Evolutionary conservation across 2,329 filamentous ascomycete genomes (phyloP).

Genomic region (Pseudopyrenochaeta lycopersici): DNA sequence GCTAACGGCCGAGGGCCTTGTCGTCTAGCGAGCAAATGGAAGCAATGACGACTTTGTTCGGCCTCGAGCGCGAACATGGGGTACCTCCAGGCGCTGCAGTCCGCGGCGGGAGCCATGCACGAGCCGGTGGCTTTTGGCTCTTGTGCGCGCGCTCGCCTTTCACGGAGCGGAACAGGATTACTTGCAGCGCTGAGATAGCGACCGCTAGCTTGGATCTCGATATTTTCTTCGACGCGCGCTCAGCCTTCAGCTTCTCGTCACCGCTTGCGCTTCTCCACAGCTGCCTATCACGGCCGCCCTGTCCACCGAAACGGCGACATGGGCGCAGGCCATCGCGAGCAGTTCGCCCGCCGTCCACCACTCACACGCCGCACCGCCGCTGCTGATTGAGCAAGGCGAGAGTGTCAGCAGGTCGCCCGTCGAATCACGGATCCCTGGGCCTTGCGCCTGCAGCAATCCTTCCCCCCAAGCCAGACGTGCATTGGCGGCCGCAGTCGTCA

Average conservation of each 20-base stretch:
- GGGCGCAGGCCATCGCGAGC: conserved; percentile 23
- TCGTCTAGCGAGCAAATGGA: conserved; percentile 28
- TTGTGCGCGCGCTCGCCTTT: not conserved
- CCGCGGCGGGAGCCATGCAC: conserved; percentile 12
- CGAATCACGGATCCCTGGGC: conserved; percentile 38
- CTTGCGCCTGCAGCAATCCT: conserved; percentile 32
- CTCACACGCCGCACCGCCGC: conserved; percentile 25
- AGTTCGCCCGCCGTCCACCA: conserved; percentile 27
- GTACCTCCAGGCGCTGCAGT: conserved; percentile 23
- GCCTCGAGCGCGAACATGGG: not conserved
- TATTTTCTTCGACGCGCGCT: too few relatives aligned
- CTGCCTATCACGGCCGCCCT: conserved; percentile 32
- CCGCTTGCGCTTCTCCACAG: conserved; percentile 10
- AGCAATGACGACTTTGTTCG: conserved; percentile 20
- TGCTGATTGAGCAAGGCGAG: conserved; percentile 45
- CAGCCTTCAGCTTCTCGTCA: conserved; percentile 1
- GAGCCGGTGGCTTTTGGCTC: conserved; percentile 21
- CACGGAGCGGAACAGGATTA: conserved; percentile 23
- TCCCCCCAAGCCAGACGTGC: conserved; percentile 38
- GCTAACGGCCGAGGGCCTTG: conserved; percentile 11
- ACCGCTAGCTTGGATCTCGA: conserved; percentile 34
- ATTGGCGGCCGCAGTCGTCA: conserved; percentile 48
- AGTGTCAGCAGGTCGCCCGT: conserved; percentile 42
- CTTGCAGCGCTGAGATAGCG: conserved; percentile 39
- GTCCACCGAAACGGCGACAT: conserved; percentile 30